These are phyloP conservation scores for Apiotrichum siamense DNA, from an alignment of 1,284 basidiomycete genomes.

Conservation along the genomic window DNA sequence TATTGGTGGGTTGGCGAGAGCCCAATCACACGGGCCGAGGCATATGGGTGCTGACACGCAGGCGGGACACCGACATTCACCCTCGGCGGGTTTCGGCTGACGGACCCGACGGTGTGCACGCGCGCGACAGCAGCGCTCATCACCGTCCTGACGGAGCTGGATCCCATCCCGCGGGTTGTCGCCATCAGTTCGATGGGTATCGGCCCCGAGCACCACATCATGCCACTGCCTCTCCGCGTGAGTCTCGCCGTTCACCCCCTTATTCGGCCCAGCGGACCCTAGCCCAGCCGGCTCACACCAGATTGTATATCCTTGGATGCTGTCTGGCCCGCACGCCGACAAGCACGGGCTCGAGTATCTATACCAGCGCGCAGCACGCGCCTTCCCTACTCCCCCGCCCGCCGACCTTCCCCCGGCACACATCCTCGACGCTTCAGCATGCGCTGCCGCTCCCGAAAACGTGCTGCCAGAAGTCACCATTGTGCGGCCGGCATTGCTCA, in stretches of 20 bases:
- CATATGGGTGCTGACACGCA: slow-evolving; percentile 4
- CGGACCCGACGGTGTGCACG: slow-evolving; percentile 24
- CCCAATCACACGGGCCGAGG: too few species aligned
- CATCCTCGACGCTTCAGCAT: slow-evolving; percentile 7
- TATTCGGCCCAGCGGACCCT: too few species aligned
- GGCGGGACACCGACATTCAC: slow-evolving; percentile 17
- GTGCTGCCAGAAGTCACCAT: slow-evolving; percentile 25
- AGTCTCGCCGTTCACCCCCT: too few species aligned
- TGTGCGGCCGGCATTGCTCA: slow-evolving; percentile 23
- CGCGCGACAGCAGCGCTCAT: slow-evolving; percentile 16
- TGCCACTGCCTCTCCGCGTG: slow-evolving; percentile 22
- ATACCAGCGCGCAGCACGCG: slow-evolving; percentile 13
- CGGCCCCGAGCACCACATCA: slow-evolving; percentile 20
- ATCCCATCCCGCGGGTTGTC: slow-evolving; percentile 18
- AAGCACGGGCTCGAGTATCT: slow-evolving; percentile 30
- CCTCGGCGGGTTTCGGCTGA: slow-evolving; percentile 16
- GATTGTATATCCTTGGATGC: slow-evolving; percentile 21
- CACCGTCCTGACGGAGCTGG: slow-evolving; percentile 9
- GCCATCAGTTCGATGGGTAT: slow-evolving; percentile 30
- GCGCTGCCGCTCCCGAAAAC: slow-evolving; percentile 1
- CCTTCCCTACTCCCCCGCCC: neutral
- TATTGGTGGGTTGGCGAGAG: slow-evolving; percentile 29
- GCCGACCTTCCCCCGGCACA: neutral
- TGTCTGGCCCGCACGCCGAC: slow-evolving; percentile 25
- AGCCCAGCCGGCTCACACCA: neutral